Percentiles rank a stretch among this genome's conserved stretches.
Evolutionary conservation across 768 basidiomycete genomes (phyloP).

Genomic region (Trametes punicea): DNA sequence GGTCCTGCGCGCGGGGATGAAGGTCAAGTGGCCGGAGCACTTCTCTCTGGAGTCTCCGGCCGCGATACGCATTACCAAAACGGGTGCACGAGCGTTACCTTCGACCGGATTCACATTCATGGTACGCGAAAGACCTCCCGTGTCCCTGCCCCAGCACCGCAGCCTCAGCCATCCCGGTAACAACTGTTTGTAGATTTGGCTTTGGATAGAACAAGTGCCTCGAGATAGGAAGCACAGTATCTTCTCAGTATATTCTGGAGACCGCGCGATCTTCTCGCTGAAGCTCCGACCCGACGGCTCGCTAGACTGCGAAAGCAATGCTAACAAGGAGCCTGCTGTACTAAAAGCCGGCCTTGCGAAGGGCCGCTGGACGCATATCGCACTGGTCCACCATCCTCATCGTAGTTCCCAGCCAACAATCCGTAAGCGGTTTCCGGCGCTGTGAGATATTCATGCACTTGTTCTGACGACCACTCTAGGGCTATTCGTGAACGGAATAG

Average conservation of each 20-base stretch:
- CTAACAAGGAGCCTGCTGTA: conserved; percentile 37
- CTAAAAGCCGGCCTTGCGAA: conserved; percentile 48
- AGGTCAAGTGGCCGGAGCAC: conserved; percentile 76
- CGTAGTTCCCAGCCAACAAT: conserved; percentile 52
- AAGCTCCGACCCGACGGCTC: conserved; percentile 53
- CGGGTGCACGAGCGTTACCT: conserved; percentile 52
- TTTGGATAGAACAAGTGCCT: conserved; percentile 45
- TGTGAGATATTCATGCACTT: no score
- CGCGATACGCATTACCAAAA: conserved; percentile 46
- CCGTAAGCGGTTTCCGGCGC: conserved; percentile 35
- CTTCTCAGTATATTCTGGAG: conserved; percentile 35
- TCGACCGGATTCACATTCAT: conserved; percentile 68
- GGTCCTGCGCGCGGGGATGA: conserved; percentile 66
- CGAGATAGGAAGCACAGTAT: conserved; percentile 31
- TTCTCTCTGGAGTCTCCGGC: conserved; percentile 63
- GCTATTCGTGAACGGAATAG: conserved; percentile 69
- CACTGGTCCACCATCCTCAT: conserved; percentile 63
- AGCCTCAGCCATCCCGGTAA: conserved; percentile 1
- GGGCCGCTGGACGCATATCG: conserved; percentile 69
- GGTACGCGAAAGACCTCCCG: conserved; percentile 37
- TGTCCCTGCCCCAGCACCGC: no score
- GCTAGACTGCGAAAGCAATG: conserved; percentile 46
- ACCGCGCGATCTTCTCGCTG: conserved; percentile 40
- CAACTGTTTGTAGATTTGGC: conserved; percentile 42
- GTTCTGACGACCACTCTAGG: conserved; percentile 39